Base-by-base conservation (phyloP, 306 rosid genomes). In the Glycine soja region DNA sequence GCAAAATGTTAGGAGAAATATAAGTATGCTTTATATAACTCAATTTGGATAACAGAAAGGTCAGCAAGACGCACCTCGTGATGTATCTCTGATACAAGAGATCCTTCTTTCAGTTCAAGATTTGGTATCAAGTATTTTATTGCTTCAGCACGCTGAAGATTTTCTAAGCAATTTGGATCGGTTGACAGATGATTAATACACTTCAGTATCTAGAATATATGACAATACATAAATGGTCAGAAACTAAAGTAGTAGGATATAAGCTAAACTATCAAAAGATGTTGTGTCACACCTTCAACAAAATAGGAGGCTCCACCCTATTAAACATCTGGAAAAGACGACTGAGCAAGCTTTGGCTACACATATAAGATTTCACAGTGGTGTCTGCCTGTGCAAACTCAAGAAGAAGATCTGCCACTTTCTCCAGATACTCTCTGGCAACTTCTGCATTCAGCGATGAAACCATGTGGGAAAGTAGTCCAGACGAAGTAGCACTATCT, bases 311-410 rank as follows among this genome's bases (percentile, higher is more conserved):
- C 83, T 93, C 98, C 72, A 96, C 98, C 86, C 97, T 96, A 79
- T 90, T 93, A 86, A 96, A 96, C 99, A 96, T 96, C 92, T 93
- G 97, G 80, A 96, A 93, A 88, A 96, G 99, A 64, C 99, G 98
- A 86, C 92, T 90, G 81, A 96, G 97, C 97, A 96, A 90, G 85
- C 98, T 96, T 87, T 91, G 99, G 87, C 97, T 93, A 57, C 99
- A 96, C 99, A 93, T 96, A 66, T 69, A 89, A 64, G 92, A 92
- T 83, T 96, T 96, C 70, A 96, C 99, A 43, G 91, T 90, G 42
- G 99, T 93, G 85, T 96, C 99, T 14, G 98, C 99, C 80, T 90
- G 94, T 30, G 99, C 93, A 92, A 96, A 96, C 88, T 93, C 97
- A 80, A 96, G 98, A 78, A 96, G 90, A 88, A 96, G 99, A 90